A percentile compares a stretch with the other conserved stretches of the same genome.
Conservation (phyloP, 2,329 filamentous ascomycete genomes). For the Botryotinia globosa region DNA sequence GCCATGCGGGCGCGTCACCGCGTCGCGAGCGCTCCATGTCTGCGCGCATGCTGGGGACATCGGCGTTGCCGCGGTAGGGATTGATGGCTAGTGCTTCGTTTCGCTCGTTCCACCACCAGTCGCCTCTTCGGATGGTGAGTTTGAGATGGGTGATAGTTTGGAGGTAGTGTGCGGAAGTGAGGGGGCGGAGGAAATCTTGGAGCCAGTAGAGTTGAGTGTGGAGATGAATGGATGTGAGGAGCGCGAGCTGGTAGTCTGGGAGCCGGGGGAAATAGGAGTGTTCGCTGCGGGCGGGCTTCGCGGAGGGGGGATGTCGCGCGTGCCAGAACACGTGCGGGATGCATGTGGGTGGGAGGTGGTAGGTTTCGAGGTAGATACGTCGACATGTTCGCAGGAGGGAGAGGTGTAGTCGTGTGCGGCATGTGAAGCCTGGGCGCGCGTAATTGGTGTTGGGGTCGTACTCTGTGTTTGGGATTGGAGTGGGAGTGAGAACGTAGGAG, state of each 20-base stretch:
- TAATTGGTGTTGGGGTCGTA: slow-evolving; percentile 20
- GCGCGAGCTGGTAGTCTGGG: slow-evolving; percentile 22
- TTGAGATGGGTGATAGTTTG: slow-evolving; percentile 27
- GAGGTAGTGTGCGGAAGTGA: slow-evolving; percentile 22
- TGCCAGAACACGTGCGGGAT: slow-evolving; percentile 32
- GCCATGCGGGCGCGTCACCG: slow-evolving; percentile 12
- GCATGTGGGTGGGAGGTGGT: slow-evolving; percentile 24
- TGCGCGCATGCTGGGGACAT: slow-evolving; percentile 19
- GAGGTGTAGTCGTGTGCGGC: slow-evolving; percentile 21
- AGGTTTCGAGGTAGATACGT: slow-evolving; percentile 30
- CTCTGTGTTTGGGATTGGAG: neutral
- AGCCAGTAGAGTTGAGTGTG: slow-evolving; percentile 33
- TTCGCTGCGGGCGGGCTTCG: slow-evolving; percentile 7
- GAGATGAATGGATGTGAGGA: slow-evolving; percentile 24
- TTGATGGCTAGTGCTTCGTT: slow-evolving; percentile 28
- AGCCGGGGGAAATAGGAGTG: slow-evolving; percentile 20
- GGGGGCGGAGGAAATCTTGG: slow-evolving; percentile 21
- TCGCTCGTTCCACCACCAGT: slow-evolving; percentile 34
- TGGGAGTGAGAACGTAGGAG: slow-evolving; percentile 2
- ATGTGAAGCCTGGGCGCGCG: slow-evolving; percentile 27
- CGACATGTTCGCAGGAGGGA: slow-evolving; percentile 30
- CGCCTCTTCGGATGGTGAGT: slow-evolving; percentile 31
- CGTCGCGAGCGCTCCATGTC: slow-evolving; percentile 13
- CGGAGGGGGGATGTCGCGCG: neutral
- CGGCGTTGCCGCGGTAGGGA: slow-evolving; percentile 21